Conservation (phyloP, 2,329 filamentous ascomycete genomes). For the Albifimbria verrucaria region DNA sequence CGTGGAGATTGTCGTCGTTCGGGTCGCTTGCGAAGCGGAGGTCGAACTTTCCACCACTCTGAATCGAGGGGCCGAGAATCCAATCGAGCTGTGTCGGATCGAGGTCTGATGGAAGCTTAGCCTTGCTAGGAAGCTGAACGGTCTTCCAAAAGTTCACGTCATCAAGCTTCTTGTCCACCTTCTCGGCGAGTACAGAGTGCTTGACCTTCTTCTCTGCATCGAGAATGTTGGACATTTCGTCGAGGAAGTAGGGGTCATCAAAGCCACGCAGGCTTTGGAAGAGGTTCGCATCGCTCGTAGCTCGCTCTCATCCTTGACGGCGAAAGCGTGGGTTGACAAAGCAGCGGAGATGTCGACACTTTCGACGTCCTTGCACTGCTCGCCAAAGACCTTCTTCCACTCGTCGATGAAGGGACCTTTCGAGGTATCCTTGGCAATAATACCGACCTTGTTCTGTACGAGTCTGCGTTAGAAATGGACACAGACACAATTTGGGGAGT, state of each 20-base stretch:
- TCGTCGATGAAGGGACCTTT: slow-evolving; percentile 90
- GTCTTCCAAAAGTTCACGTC: slow-evolving; percentile 91
- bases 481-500: no score
- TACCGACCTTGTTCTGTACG: slow-evolving; percentile 79
- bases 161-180: slow-evolving; percentile 87
- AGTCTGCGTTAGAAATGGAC: slow-evolving; percentile 7
- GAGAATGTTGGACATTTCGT: slow-evolving; percentile 95
- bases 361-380: slow-evolving; percentile 80
- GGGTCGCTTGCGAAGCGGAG: slow-evolving; percentile 75
- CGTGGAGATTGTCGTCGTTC: slow-evolving; percentile 78
- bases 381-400: slow-evolving; percentile 81
- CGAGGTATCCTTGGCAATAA: slow-evolving; percentile 79
- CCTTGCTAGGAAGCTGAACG: slow-evolving; percentile 64
- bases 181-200: slow-evolving; percentile 80
- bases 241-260: slow-evolving; percentile 98
- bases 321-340: slow-evolving; percentile 78
- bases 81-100: slow-evolving; percentile 89
- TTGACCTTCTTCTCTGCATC: slow-evolving; percentile 97
- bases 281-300: slow-evolving; percentile 91
- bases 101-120: slow-evolving; percentile 81
- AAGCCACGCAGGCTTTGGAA: slow-evolving; percentile 86
- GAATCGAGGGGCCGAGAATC: slow-evolving; percentile 85
- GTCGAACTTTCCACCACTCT: slow-evolving; percentile 95
- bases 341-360: slow-evolving; percentile 82
- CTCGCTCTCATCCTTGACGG: slow-evolving; percentile 93